phyloP scores from a whole-genome alignment of 441 rosid species.

The Croton setiger region DNA sequence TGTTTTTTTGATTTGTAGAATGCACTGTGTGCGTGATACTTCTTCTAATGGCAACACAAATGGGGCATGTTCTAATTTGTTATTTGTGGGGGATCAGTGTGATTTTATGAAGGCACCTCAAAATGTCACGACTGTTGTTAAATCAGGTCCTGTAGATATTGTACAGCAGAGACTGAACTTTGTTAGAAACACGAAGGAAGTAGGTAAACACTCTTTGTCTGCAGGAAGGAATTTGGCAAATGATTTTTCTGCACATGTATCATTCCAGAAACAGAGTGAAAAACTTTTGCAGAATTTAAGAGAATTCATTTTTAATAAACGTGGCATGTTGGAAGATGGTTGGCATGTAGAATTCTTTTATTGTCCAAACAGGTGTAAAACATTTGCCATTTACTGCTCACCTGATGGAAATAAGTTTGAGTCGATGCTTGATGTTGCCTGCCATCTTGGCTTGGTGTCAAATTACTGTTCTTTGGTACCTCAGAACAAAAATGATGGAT shows the following conservation, averaged over 20 bases:
- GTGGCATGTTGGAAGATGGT: constrained; percentile 36
- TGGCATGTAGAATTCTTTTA: constrained; percentile 37
- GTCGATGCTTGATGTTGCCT: constrained; percentile 43
- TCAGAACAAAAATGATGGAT: constrained; percentile 25
- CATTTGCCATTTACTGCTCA: constrained; percentile 31
- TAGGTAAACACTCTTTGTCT: constrained; percentile 20
- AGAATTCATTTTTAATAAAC: constrained; percentile 30
- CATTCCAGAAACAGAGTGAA: constrained; percentile 34
- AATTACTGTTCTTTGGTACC: constrained; percentile 28
- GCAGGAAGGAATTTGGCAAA: constrained; percentile 24
- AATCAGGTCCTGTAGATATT: constrained; percentile 28
- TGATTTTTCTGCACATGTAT: constrained; percentile 24
- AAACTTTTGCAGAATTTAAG: constrained; percentile 32
- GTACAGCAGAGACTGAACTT: constrained; percentile 25
- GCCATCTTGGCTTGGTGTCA: constrained; percentile 40
- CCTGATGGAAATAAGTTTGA: constrained; percentile 43
- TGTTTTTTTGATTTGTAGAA: constrained; percentile 41
- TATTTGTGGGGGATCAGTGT: constrained; percentile 26
- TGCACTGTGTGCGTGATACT: constrained; percentile 27
- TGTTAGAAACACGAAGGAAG: constrained; percentile 31
- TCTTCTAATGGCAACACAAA: constrained; percentile 31
- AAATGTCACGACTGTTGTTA: constrained; percentile 21
- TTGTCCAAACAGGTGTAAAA: constrained; percentile 31
- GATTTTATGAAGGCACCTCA: constrained; percentile 28
- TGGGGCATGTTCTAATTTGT: constrained; percentile 29